These are phyloP conservation scores for Gomphus bonarii DNA, from an alignment of 1,284 basidiomycete species.

Conservation along the genomic window DNA sequence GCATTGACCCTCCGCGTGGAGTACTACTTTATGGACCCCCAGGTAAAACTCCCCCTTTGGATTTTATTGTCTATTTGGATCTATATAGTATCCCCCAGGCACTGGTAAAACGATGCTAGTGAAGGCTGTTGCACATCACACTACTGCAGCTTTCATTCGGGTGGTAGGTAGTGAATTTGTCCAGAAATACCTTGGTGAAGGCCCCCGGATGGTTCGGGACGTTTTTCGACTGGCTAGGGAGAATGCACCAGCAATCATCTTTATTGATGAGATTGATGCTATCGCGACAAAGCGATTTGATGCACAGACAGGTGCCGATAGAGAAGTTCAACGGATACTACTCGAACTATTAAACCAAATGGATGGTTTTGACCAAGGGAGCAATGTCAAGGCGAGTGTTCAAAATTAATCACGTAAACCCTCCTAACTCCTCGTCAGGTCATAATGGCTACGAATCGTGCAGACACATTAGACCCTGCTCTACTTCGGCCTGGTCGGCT, in stretches of 20 bases:
- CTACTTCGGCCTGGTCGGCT: slow-evolving; percentile 94
- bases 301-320: slow-evolving; percentile 97
- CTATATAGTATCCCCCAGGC: slow-evolving; percentile 36
- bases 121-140: slow-evolving; percentile 97
- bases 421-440: slow-evolving; percentile 47
- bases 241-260: slow-evolving; percentile 97
- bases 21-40: slow-evolving; percentile 91
- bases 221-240: slow-evolving; percentile 97
- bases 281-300: slow-evolving; percentile 99
- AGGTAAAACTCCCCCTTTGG: slow-evolving; percentile 34
- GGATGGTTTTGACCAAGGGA: slow-evolving; percentile 99
- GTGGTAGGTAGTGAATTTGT: slow-evolving; percentile 99
- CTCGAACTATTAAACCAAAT: slow-evolving; percentile 99
- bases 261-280: slow-evolving; percentile 99
- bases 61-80: neutral
- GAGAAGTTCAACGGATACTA: slow-evolving; percentile 98
- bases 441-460: slow-evolving; percentile 97
- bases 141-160: slow-evolving; percentile 94
- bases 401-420: neutral
- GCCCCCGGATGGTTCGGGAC: slow-evolving; percentile 98
- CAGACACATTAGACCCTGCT: slow-evolving; percentile 94
- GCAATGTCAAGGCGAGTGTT: slow-evolving; percentile 84
- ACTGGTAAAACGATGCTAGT: slow-evolving; percentile 99
- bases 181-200: slow-evolving; percentile 99
- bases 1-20: slow-evolving; percentile 96